Conservation (phyloP, 1,139 yeast species). For the Candida pseudocylindracea region DNA sequence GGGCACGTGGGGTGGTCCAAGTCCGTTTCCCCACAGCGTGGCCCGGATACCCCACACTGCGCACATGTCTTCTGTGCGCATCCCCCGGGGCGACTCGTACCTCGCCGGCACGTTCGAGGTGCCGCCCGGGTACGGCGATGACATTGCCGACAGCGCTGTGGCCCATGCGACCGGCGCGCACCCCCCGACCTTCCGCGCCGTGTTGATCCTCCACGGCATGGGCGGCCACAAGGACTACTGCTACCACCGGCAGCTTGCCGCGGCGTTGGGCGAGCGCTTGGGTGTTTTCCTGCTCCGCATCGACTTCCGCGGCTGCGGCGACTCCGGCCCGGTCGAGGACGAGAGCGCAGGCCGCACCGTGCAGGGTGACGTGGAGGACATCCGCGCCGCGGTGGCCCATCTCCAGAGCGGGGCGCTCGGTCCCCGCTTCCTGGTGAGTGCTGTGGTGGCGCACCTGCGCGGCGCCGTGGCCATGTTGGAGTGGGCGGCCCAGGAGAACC, state of each 20-base stretch:
- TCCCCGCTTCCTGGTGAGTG: conserved; percentile 20
- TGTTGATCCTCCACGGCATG: conserved; percentile 44
- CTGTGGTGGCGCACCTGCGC: conserved; percentile 57
- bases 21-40: conserved; percentile 14
- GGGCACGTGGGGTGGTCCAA: too few relatives aligned
- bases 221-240: conserved; percentile 72
- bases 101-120: background rate
- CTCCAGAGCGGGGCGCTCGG: conserved; percentile 15
- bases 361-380: conserved; percentile 44
- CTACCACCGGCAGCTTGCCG: conserved; percentile 46
- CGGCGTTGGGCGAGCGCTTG: conserved; percentile 27
- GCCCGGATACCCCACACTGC: conserved; percentile 3
- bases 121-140: background rate
- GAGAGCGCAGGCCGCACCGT: conserved; percentile 27
- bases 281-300: conserved; percentile 51
- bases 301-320: conserved; percentile 77
- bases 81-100: too few relatives aligned
- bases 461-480: conserved; percentile 60
- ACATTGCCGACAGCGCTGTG: background rate
- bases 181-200: conserved; percentile 17
- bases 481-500: conserved; percentile 30
- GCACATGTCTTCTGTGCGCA: conserved; percentile 1
- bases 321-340: conserved; percentile 16
- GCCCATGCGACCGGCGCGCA: conserved; percentile 8
- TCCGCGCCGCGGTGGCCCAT: conserved; percentile 16